Conservation (phyloP, 805 yeast genomes). For the Kuraishia molischiana region DNA sequence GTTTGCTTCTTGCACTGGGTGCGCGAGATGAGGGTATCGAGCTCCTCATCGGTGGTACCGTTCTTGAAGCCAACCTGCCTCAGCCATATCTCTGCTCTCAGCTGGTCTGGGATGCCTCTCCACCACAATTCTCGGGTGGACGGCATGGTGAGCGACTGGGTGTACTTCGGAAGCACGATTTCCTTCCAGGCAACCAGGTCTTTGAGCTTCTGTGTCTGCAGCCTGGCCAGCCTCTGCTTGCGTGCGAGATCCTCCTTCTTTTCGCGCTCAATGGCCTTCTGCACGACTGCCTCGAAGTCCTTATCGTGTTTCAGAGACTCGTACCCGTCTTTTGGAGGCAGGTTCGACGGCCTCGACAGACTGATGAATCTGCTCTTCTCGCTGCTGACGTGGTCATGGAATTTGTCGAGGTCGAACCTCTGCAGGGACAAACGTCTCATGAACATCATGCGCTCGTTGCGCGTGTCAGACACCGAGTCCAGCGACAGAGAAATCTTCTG, state of each 20-base stretch:
- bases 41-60: slow-evolving; percentile 7
- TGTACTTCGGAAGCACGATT: slow-evolving; percentile 26
- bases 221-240: slow-evolving; percentile 19
- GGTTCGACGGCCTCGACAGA: slow-evolving; percentile 47
- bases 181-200: slow-evolving; percentile 31
- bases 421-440: slow-evolving; percentile 5
- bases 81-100: slow-evolving; percentile 43
- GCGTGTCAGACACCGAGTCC: background rate
- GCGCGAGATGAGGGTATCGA: background rate
- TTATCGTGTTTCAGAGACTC: slow-evolving; percentile 46
- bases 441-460: background rate
- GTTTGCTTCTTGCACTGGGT: background rate
- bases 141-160: slow-evolving; percentile 22
- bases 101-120: slow-evolving; percentile 40
- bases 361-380: slow-evolving; percentile 6
- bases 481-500: background rate
- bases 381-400: slow-evolving; percentile 3
- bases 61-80: slow-evolving; percentile 27
- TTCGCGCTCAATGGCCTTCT: slow-evolving; percentile 30
- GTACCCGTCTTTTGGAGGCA: slow-evolving; percentile 52
- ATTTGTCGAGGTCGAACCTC: slow-evolving; percentile 4
- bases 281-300: slow-evolving; percentile 37
- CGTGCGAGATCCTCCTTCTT: slow-evolving; percentile 20
- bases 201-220: slow-evolving; percentile 22
- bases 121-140: slow-evolving; percentile 47